Conservation (phyloP, 306 rosid genomes). For the Oemleria cerasiformis region DNA sequence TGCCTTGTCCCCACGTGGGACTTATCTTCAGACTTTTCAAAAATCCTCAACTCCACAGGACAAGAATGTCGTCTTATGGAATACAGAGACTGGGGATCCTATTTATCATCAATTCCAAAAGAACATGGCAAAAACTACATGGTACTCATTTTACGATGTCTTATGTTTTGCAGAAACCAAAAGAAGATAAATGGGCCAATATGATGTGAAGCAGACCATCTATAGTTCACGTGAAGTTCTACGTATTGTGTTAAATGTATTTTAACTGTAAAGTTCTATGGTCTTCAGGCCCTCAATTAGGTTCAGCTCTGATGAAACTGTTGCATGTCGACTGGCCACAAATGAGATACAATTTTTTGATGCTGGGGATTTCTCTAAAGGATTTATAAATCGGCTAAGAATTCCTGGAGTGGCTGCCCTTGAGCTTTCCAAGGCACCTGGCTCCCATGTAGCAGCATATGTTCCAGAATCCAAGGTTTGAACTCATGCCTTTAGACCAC, state of each 20-base stretch:
- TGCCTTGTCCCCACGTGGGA: slow-evolving; percentile 67
- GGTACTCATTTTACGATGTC: slow-evolving; percentile 18
- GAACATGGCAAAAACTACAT: slow-evolving; percentile 61
- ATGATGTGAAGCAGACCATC: no score
- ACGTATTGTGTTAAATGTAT: neutral
- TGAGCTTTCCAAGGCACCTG: slow-evolving; percentile 80
- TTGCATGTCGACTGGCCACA: slow-evolving; percentile 75
- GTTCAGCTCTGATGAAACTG: slow-evolving; percentile 75
- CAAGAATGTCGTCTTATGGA: slow-evolving; percentile 76
- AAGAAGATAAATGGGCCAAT: no score
- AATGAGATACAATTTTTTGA: slow-evolving; percentile 89
- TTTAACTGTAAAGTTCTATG: slow-evolving; percentile 6
- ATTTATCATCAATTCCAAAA: slow-evolving; percentile 69
- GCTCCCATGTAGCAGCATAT: slow-evolving; percentile 81
- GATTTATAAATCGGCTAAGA: slow-evolving; percentile 53
- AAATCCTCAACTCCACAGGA: slow-evolving; percentile 64
- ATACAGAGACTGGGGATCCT: slow-evolving; percentile 48
- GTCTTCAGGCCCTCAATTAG: slow-evolving; percentile 72
- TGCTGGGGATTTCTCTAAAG: slow-evolving; percentile 64
- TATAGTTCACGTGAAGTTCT: no score
- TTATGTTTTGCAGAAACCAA: neutral
- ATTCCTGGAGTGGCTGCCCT: slow-evolving; percentile 73
- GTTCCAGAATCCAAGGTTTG: slow-evolving; percentile 89
- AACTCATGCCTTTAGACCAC: neutral
- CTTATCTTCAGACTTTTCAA: slow-evolving; percentile 72